These are phyloP conservation scores for Entomortierella chlamydospora DNA, from an alignment of 192 early-diverging fungal species.

Conservation along the genomic window DNA sequence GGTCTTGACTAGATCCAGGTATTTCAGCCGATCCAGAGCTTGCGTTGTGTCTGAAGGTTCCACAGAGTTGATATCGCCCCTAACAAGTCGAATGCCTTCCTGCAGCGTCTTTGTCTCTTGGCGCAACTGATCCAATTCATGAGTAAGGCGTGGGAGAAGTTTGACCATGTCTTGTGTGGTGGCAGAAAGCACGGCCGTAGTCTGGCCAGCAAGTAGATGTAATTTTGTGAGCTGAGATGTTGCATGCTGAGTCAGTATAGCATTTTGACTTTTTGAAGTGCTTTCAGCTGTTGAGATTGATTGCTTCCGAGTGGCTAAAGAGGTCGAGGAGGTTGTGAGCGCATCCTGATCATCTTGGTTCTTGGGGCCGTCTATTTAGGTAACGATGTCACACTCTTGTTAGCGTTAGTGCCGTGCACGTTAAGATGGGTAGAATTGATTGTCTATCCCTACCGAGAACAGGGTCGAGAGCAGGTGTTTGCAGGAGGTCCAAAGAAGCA, in stretches of 20 bases:
- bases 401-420: too few relatives aligned
- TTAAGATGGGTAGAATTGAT: neutral
- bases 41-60: constrained; percentile 51
- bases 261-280: constrained; percentile 21
- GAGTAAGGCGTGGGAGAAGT: constrained; percentile 69
- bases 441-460: constrained; percentile 28
- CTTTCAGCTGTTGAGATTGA: constrained; percentile 14
- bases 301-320: constrained; percentile 18
- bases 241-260: constrained; percentile 54
- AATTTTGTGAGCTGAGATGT: constrained; percentile 68
- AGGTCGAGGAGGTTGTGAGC: neutral
- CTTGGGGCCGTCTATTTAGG: constrained; percentile 17
- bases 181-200: constrained; percentile 63
- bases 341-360: constrained; percentile 5
- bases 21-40: constrained; percentile 70
- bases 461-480: constrained; percentile 48
- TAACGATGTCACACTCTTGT: neutral
- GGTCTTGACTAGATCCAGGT: constrained; percentile 71
- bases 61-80: constrained; percentile 58
- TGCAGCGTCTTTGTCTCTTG: constrained; percentile 63
- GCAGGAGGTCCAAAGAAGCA: constrained; percentile 40
- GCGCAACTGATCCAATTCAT: constrained; percentile 70
- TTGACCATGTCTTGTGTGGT: constrained; percentile 67
- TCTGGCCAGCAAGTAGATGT: constrained; percentile 67
- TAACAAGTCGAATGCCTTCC: constrained; percentile 57